These are phyloP conservation scores for Colletotrichum ledebouriae DNA, from an alignment of 2,329 filamentous ascomycete genomes.

Conservation along the genomic window DNA sequence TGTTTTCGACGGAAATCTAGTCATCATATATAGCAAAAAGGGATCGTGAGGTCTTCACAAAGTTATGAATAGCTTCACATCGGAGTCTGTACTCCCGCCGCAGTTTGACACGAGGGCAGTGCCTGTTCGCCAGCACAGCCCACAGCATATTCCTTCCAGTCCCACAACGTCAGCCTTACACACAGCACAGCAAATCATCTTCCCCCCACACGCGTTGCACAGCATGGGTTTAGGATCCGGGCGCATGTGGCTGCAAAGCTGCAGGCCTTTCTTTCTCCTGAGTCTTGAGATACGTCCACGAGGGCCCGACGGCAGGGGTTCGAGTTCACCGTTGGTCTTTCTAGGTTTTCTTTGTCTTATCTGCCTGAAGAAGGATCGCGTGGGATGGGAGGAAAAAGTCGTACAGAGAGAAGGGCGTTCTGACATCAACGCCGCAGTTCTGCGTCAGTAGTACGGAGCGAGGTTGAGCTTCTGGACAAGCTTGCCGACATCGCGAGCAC, in stretches of 20 bases:
- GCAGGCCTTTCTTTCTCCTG: neutral
- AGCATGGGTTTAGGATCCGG: neutral
- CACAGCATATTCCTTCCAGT: neutral
- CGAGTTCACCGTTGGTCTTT: neutral
- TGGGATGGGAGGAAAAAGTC: neutral
- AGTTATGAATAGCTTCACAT: slow-evolving; percentile 9
- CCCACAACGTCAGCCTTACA: slow-evolving; percentile 26
- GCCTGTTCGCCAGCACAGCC: neutral
- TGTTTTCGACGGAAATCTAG: neutral
- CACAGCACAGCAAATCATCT: neutral
- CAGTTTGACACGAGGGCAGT: slow-evolving; percentile 9
- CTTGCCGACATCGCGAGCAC: neutral
- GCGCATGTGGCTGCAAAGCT: neutral
- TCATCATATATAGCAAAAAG: neutral
- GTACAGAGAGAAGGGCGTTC: neutral
- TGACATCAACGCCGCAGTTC: slow-evolving; percentile 1
- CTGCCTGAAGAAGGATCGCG: slow-evolving; percentile 12
- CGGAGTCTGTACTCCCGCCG: neutral
- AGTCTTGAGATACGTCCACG: too few species aligned
- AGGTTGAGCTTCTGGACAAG: neutral
- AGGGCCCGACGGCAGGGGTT: too few species aligned
- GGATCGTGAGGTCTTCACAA: neutral
- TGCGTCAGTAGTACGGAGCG: neutral
- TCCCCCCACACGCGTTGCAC: neutral
- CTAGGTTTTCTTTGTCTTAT: neutral